These are phyloP conservation scores for Leishmania aethiopica DNA, from an alignment of 208 protist species.

Conservation along the genomic window DNA sequence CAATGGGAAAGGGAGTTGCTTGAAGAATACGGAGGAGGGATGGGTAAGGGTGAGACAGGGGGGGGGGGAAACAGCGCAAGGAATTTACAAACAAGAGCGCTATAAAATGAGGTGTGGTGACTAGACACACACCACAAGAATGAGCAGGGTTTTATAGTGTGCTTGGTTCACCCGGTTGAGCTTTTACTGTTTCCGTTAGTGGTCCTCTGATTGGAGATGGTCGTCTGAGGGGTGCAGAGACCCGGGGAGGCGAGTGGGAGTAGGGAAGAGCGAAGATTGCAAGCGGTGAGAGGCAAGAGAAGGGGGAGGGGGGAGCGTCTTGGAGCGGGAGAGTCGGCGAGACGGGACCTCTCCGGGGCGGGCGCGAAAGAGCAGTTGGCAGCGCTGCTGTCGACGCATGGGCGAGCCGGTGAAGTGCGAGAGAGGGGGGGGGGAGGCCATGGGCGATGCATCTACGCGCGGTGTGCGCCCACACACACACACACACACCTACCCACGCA, in stretches of 20 bases:
- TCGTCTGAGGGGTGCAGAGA: too few species aligned
- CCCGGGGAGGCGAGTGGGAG: too few species aligned
- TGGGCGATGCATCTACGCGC: neutral
- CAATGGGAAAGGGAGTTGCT: too few species aligned
- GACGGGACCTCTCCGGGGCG: neutral
- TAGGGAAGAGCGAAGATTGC: too few species aligned
- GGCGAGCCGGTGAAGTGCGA: slow-evolving; percentile 7
- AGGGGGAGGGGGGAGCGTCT: neutral
- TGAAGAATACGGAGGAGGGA: neutral
- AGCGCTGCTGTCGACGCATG: neutral
- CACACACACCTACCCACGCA: neutral
- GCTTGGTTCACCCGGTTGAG: too few species aligned
- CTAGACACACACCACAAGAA: too few species aligned
- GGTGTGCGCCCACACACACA: neutral
- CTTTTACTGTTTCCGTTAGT: too few species aligned
- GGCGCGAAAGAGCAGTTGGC: neutral
- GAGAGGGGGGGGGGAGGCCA: neutral
- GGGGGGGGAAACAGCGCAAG: neutral
- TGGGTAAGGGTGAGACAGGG: neutral
- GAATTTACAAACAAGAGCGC: too few species aligned
- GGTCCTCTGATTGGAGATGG: too few species aligned
- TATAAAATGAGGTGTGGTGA: too few species aligned
- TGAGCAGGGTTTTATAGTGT: too few species aligned
- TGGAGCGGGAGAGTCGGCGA: neutral
- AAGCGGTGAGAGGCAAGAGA: neutral